Base-by-base conservation (phyloP, 768 basidiomycete species). In the Boletus speciosus region DNA sequence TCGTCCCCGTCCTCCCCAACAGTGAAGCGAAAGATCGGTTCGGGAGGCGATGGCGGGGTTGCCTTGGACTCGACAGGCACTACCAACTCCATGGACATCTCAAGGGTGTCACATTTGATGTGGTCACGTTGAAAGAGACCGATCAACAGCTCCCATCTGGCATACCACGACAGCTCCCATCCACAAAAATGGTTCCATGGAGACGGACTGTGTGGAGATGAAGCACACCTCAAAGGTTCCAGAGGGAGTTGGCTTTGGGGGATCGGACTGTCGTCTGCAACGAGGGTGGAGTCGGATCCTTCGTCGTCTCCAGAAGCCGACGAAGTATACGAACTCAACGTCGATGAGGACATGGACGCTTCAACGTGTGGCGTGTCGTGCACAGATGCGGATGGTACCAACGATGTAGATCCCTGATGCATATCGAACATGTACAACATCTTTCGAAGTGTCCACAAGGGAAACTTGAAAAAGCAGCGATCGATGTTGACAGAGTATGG, bases 391-490 rank as follows among this genome's bases (percentile, higher is more conserved):
- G 38, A 40, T 15, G 36, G 29, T 47, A 19, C 23, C 29, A 39
- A 29, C 16, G 45, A 40, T 14, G 44, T 21, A 37, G 49, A 44
- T 39, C 57, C 51, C 21, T 76, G 66, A 42, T 81, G 79, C 62
- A 88, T 66, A 57, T 84, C 81, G 56, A 78, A 78, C 67, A 83
- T 75, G 74, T 81, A 88, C n/a, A 87, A 59, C 38, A 76, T 78
- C 73, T 88, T 88, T 41, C 75, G 70, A 62, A 88, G 81, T 19
- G 86, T 87, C 81, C 85, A 86, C 44, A 82, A 64, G 4, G 82
- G 80, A 61, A 83, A 73, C 34, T 67, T 72, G 54, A 76, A 76
- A 60, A 87, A 85, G 57, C 72, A 81, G 11, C 80, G 80, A 65
- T 88, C 86, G 47, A 84, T 74, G 47, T 80, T 72, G 55, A 71